phyloP scores from a whole-genome alignment of 2,329 filamentous ascomycete genomes.

The Fulvia fulva region DNA sequence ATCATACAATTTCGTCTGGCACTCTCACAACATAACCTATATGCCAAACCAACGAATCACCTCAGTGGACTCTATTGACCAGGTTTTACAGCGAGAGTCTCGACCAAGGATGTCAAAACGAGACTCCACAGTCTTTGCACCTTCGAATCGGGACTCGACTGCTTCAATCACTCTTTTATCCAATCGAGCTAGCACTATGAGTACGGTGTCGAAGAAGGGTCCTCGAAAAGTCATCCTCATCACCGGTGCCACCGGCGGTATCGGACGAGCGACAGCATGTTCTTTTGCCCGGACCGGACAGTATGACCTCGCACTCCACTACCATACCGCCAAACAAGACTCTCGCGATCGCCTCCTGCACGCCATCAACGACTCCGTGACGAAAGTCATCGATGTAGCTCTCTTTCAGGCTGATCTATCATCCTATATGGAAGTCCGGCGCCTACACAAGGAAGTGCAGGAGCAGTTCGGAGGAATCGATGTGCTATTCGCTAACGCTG shows the following conservation, averaged over 20 bases:
- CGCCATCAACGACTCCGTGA: conserved; percentile 30
- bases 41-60: not conserved
- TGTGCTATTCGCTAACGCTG: conserved; percentile 43
- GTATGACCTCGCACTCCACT: conserved; percentile 44
- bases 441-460: conserved; percentile 35
- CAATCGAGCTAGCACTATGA: conserved; percentile 1
- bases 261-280: conserved; percentile 41
- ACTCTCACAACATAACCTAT: not conserved
- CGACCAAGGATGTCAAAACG: not conserved
- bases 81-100: not conserved
- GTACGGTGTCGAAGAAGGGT: conserved; percentile 3
- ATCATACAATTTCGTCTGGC: not conserved
- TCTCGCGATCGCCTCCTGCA: conserved; percentile 32
- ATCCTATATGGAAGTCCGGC: conserved; percentile 26
- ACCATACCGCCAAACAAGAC: conserved; percentile 35
- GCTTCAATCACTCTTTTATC: not conserved
- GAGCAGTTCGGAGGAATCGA: conserved; percentile 33
- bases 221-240: conserved; percentile 34
- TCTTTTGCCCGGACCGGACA: conserved; percentile 38
- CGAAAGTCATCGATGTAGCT: conserved; percentile 38
- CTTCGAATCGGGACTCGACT: conserved; percentile 1
- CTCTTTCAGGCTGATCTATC: conserved; percentile 28
- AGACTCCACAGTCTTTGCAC: not conserved
- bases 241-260: conserved; percentile 42
- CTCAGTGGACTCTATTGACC: not conserved